phyloP scores from a whole-genome alignment of 805 yeast genomes.

The Osmozyma mogii region DNA sequence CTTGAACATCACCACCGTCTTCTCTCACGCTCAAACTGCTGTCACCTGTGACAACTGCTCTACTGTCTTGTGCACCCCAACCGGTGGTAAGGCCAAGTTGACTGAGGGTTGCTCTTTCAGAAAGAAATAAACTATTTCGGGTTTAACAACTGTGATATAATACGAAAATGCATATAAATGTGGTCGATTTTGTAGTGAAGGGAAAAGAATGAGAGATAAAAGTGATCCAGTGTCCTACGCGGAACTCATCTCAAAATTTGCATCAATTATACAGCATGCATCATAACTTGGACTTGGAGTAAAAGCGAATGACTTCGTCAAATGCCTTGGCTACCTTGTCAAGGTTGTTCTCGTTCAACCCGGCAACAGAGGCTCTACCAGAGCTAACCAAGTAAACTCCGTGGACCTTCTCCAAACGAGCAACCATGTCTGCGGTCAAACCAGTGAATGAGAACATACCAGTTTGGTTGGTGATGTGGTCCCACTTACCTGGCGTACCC shows the following conservation, averaged over 20 bases:
- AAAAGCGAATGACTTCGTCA: slow-evolving; percentile 59
- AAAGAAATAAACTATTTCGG: slow-evolving; percentile 31
- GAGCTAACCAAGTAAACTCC: slow-evolving; percentile 74
- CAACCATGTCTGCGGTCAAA: slow-evolving; percentile 66
- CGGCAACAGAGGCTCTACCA: slow-evolving; percentile 93
- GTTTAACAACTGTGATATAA: too few relatives aligned
- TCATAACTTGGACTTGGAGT: slow-evolving; percentile 12
- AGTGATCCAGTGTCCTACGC: too few relatives aligned
- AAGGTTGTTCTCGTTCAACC: slow-evolving; percentile 74
- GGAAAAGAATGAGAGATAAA: too few relatives aligned
- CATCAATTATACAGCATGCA: background rate
- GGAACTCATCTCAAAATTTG: too few relatives aligned
- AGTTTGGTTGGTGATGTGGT: slow-evolving; percentile 79
- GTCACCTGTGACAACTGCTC: slow-evolving; percentile 36
- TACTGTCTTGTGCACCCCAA: slow-evolving; percentile 33
- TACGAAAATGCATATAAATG: too few relatives aligned
- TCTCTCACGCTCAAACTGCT: slow-evolving; percentile 36
- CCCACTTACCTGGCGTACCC: slow-evolving; percentile 85
- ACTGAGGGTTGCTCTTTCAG: slow-evolving; percentile 36
- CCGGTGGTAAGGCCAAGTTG: slow-evolving; percentile 38
- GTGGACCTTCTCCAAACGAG: slow-evolving; percentile 64
- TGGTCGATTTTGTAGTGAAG: too few relatives aligned
- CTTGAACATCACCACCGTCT: slow-evolving; percentile 33
- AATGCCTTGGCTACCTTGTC: slow-evolving; percentile 72
- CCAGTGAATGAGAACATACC: slow-evolving; percentile 99